A percentile compares a stretch with the other conserved stretches of the same genome.
phyloP scores from a whole-genome alignment of 305 asterid genomes.

The Fraxinus platypoda region DNA sequence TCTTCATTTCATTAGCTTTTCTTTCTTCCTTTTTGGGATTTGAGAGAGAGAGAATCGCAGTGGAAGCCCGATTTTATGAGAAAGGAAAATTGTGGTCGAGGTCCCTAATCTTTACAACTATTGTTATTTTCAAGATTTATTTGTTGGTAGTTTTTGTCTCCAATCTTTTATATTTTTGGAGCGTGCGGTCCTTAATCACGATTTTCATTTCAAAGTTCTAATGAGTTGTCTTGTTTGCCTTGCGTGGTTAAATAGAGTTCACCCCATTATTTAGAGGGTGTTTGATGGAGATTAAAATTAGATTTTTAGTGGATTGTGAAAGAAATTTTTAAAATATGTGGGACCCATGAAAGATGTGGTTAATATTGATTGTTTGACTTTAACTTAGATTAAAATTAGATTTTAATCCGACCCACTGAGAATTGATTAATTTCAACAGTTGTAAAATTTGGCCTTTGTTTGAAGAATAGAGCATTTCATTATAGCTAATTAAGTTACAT shows the following conservation, averaged over 20 bases:
- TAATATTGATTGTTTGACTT: no score
- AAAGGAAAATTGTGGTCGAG: background rate
- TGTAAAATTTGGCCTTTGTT: background rate
- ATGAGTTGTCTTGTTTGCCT: background rate
- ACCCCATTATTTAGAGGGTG: background rate
- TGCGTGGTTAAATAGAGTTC: no score
- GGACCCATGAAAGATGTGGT: no score
- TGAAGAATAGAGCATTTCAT: no score
- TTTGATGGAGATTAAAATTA: no score
- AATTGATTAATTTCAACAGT: no score
- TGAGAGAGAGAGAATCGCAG: conserved; percentile 27
- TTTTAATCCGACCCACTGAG: background rate
- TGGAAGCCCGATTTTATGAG: background rate
- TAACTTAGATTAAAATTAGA: no score
- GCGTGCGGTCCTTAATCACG: background rate
- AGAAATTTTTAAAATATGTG: no score
- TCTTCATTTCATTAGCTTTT: conserved; percentile 29
- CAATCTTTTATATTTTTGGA: background rate
- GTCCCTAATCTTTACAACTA: background rate
- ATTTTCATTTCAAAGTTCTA: background rate
- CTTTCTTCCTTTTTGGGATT: conserved; percentile 21
- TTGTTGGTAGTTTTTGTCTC: background rate
- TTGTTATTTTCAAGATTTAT: background rate
- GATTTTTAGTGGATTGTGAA: no score
- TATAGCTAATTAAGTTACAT: background rate